Percentiles rank a stretch among this genome's conserved stretches.
Evolutionary conservation across 2,329 filamentous ascomycete genomes (phyloP).

Genomic region (Venturia oleaginea): DNA sequence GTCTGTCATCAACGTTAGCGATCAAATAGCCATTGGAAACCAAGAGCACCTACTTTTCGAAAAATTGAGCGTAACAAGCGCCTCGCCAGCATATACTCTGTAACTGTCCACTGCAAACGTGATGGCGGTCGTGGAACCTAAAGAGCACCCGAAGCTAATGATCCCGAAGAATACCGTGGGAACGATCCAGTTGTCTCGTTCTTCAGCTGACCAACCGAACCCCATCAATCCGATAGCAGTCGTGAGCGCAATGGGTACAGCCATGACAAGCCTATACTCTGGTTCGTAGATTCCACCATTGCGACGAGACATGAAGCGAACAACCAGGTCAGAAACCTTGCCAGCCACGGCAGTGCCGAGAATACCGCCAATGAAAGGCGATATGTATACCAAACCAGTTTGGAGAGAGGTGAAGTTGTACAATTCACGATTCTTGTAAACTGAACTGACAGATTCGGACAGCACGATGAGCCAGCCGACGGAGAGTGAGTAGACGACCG

Average conservation of each 20-base stretch:
- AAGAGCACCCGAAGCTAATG: conserved; percentile 82
- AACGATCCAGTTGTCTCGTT: conserved; percentile 74
- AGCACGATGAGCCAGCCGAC: conserved; percentile 94
- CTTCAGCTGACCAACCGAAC: conserved; percentile 84
- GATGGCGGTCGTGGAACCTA: conserved; percentile 84
- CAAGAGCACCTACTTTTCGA: conserved; percentile 57
- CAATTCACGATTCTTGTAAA: conserved; percentile 58
- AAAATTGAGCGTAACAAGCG: conserved; percentile 88
- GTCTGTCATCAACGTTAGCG: conserved; percentile 36
- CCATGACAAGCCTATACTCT: conserved; percentile 88
- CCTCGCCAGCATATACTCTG: conserved; percentile 85
- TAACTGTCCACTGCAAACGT: conserved; percentile 94
- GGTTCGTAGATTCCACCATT: conserved; percentile 96
- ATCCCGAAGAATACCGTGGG: conserved; percentile 90
- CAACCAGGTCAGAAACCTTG: conserved; percentile 75
- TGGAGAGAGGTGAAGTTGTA: conserved; percentile 79
- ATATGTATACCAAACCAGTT: conserved; percentile 80
- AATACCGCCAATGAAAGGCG: conserved; percentile 79
- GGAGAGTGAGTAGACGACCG: conserved; percentile 75
- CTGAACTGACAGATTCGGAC: conserved; percentile 73
- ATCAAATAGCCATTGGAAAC: background rate
- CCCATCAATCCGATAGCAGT: conserved; percentile 86
- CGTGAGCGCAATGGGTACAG: conserved; percentile 63
- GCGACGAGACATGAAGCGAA: conserved; percentile 67
- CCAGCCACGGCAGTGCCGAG: conserved; percentile 89